Conservation (phyloP, 805 yeast species). For the Grigorovia transvaalensis region DNA sequence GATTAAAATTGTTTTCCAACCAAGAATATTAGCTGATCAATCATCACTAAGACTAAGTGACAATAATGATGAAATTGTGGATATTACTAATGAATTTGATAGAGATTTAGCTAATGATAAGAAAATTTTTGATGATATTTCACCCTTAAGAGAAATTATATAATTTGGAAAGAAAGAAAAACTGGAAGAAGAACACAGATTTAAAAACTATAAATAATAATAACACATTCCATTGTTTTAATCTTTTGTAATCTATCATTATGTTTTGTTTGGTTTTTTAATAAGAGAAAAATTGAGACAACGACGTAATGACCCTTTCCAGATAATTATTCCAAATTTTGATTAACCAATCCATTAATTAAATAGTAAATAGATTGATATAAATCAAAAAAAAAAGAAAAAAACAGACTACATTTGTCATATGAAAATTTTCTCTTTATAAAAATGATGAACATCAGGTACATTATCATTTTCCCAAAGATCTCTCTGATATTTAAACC, state of each 20-base stretch:
- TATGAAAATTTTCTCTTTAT: conserved; percentile 25
- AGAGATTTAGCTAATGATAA: conserved; percentile 1
- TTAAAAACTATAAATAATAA: too few relatives aligned
- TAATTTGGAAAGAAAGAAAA: not conserved
- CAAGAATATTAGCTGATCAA: conserved; percentile 80
- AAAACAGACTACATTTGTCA: conserved; percentile 1
- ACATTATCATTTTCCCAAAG: conserved; percentile 48
- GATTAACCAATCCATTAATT: not conserved
- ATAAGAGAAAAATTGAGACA: too few relatives aligned
- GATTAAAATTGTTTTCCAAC: conserved; percentile 70
- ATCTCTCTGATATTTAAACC: conserved; percentile 61
- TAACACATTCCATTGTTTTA: too few relatives aligned
- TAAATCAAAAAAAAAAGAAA: too few relatives aligned
- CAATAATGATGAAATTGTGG: conserved; percentile 1
- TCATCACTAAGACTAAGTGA: conserved; percentile 41
- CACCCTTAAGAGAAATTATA: conserved; percentile 14
- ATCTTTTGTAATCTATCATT: too few relatives aligned
- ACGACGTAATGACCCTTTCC: too few relatives aligned
- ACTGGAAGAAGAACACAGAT: not conserved
- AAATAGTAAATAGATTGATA: not conserved
- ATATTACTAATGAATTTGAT: conserved; percentile 2
- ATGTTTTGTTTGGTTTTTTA: too few relatives aligned
- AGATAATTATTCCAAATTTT: not conserved
- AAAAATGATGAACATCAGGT: conserved; percentile 26
- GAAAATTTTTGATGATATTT: conserved; percentile 2